Evolutionary conservation across 139 green algal species (phyloP).

Genomic region (Spirogloea muscicola): DNA sequence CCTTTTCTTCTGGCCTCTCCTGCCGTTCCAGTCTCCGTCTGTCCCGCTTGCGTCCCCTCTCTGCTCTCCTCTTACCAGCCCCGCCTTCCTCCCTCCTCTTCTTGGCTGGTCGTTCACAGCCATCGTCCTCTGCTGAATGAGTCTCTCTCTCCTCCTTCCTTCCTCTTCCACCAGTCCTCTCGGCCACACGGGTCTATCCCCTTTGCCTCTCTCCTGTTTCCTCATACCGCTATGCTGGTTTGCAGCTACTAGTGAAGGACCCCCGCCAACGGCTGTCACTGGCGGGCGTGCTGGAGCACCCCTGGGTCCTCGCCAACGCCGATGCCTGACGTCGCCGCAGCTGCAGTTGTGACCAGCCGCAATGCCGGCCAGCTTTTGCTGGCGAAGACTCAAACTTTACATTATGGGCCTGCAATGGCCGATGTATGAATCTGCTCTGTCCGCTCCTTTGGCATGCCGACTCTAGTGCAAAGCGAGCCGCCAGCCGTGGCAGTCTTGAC

Average conservation of each 20-base stretch:
- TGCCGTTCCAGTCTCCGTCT: constrained; percentile 1
- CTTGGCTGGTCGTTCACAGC: no score
- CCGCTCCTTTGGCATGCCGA: no score
- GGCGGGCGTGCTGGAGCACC: constrained; percentile 57
- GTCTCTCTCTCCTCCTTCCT: background rate
- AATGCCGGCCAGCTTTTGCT: no score
- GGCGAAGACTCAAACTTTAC: no score
- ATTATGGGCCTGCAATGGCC: no score
- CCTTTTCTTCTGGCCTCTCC: background rate
- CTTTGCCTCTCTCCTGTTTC: background rate
- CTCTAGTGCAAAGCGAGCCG: no score
- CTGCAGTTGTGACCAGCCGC: no score
- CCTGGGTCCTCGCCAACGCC: constrained; percentile 71
- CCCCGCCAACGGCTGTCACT: constrained; percentile 67
- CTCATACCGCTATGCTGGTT: background rate
- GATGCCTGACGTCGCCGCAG: no score
- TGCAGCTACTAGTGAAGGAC: constrained; percentile 73
- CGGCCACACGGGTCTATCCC: background rate
- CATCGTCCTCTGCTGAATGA: no score
- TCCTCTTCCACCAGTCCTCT: background rate
- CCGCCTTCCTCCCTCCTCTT: no score
- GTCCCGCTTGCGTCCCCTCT: constrained; percentile 8
- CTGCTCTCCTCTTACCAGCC: background rate
- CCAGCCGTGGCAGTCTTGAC: no score
- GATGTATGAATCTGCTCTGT: no score